A percentile compares a stretch with the other conserved stretches of the same genome.
Evolutionary conservation across 179 eudicot species (phyloP).

Genomic region (Heliamphora pulchella): DNA sequence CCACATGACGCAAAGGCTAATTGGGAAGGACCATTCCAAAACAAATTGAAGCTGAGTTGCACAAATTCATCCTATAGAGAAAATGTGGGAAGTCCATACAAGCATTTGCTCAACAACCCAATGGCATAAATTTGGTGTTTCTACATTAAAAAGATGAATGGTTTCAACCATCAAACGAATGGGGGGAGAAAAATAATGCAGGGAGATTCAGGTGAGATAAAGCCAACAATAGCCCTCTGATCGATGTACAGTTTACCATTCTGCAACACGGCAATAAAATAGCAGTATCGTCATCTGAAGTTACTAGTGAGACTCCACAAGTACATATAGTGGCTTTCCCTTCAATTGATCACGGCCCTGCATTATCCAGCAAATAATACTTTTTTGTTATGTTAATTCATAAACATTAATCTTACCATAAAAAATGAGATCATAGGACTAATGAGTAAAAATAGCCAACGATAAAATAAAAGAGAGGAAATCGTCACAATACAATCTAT

Average conservation of each 20-base stretch:
- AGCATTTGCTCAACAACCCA: neutral
- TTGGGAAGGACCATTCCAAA: neutral
- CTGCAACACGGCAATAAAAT: neutral
- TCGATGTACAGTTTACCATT: conserved; percentile 22
- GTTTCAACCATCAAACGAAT: conserved; percentile 9
- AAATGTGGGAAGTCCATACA: neutral
- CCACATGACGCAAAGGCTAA: neutral
- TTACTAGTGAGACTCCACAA: conserved; percentile 51
- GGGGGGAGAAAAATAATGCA: conserved; percentile 7
- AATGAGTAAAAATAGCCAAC: too few relatives aligned
- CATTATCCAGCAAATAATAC: conserved; percentile 6
- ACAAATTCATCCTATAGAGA: neutral
- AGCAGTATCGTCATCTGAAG: neutral
- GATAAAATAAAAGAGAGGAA: too few relatives aligned
- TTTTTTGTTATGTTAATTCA: too few relatives aligned
- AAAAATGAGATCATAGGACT: too few relatives aligned
- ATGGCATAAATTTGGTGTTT: neutral
- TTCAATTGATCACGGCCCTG: conserved; percentile 60
- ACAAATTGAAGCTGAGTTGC: neutral
- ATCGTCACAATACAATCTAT: too few relatives aligned
- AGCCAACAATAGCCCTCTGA: conserved; percentile 17
- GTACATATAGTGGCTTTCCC: conserved; percentile 57
- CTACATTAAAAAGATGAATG: neutral
- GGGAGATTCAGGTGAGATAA: neutral
- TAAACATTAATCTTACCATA: too few relatives aligned